A percentile compares a stretch with the other conserved stretches of the same genome.
These are phyloP conservation scores for Globisporangium paddicum DNA, from an alignment of 352 stramenopile genomes.

Conservation along the genomic window DNA sequence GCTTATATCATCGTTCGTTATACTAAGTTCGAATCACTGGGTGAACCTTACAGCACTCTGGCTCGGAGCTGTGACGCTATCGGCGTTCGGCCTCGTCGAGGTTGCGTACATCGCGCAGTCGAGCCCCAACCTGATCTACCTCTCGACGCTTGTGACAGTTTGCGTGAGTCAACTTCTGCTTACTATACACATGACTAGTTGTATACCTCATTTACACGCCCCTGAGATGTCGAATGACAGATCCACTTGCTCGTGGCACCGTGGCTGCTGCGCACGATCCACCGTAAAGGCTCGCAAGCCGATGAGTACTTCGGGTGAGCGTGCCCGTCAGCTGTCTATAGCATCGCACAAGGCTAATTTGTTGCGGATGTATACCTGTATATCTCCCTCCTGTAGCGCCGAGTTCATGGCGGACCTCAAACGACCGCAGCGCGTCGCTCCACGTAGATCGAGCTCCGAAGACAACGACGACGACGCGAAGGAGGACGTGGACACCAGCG, in stretches of 20 bases:
- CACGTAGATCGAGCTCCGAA: conserved; percentile 8
- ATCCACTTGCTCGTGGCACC: conserved; percentile 54
- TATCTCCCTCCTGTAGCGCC: conserved; percentile 20
- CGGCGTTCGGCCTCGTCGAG: conserved; percentile 59
- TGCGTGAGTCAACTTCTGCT: conserved; percentile 38
- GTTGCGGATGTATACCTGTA: no score
- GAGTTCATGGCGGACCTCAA: conserved; percentile 58
- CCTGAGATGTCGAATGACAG: no score
- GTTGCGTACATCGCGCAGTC: conserved; percentile 46
- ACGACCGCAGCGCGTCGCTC: conserved; percentile 7
- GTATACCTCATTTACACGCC: no score
- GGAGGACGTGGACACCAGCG: conserved; percentile 7
- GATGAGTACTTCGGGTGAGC: conserved; percentile 63
- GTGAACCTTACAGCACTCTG: conserved; percentile 40
- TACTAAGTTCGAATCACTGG: background rate
- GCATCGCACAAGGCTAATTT: no score
- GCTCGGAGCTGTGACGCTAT: conserved; percentile 52
- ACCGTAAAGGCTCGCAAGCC: conserved; percentile 60
- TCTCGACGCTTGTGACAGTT: conserved; percentile 50
- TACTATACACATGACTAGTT: no score
- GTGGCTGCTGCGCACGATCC: conserved; percentile 61
- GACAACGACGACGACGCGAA: conserved; percentile 15
- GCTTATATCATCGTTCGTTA: no score
- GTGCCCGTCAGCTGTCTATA: background rate
- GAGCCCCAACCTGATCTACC: conserved; percentile 55